A percentile compares a stretch with the other conserved stretches of the same genome.
Evolutionary conservation across 805 yeast genomes (phyloP).

Genomic region (Danielia reshetovae): DNA sequence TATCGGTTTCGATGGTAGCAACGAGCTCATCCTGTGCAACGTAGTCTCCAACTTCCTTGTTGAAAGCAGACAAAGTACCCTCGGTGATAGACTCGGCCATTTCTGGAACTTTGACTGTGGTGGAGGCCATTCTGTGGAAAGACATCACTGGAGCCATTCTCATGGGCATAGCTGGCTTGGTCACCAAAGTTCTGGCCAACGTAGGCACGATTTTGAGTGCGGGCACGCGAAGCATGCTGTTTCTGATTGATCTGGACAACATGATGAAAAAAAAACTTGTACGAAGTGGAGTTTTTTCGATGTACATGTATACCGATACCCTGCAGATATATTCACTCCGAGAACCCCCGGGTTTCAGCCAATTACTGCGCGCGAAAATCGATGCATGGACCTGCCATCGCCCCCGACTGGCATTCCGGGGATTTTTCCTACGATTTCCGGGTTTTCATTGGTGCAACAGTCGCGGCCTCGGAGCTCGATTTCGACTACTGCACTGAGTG

Average conservation of each 20-base stretch:
- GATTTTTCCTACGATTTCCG: no score
- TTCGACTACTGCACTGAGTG: no score
- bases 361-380: conserved; percentile 15
- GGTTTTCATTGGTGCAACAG: no score
- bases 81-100: conserved; percentile 99
- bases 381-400: conserved; percentile 1
- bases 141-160: conserved; percentile 10
- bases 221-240: conserved; percentile 26
- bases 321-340: no score
- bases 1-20: conserved; percentile 97
- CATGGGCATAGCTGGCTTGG: conserved; percentile 8
- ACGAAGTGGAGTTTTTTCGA: not conserved
- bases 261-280: conserved; percentile 11
- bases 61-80: conserved; percentile 75
- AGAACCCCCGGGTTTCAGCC: conserved; percentile 16
- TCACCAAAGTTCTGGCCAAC: conserved; percentile 18
- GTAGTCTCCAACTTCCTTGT: conserved; percentile 80
- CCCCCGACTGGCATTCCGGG: no score
- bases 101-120: conserved; percentile 83
- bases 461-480: no score
- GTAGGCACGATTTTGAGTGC: conserved; percentile 11
- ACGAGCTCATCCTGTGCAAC: conserved; percentile 83
- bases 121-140: conserved; percentile 37
- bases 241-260: conserved; percentile 34
- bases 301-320: no score